A percentile compares a stretch with the other conserved stretches of the same genome.
These are phyloP conservation scores for Lizanozyma gosingica DNA, from an alignment of 1,139 yeast species.

Conservation along the genomic window DNA sequence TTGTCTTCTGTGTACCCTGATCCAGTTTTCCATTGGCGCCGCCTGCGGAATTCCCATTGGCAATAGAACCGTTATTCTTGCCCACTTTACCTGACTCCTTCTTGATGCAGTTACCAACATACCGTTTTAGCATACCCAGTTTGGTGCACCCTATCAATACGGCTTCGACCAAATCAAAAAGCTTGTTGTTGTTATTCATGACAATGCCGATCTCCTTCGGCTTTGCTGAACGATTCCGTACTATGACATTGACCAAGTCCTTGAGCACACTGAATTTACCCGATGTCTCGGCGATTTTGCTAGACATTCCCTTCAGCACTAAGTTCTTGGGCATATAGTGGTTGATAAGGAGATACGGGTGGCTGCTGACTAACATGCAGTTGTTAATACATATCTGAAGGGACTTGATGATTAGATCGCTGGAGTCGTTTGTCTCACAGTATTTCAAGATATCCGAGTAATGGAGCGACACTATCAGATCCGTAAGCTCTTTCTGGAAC, in stretches of 20 bases:
- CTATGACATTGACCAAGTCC: slow-evolving; percentile 43
- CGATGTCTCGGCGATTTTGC: slow-evolving; percentile 67
- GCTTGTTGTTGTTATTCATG: slow-evolving; percentile 27
- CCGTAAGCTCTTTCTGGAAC: slow-evolving; percentile 84
- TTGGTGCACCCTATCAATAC: slow-evolving; percentile 51
- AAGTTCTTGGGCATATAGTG: slow-evolving; percentile 83
- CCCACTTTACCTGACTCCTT: slow-evolving; percentile 26
- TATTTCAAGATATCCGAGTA: slow-evolving; percentile 84
- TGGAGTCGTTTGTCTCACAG: slow-evolving; percentile 57
- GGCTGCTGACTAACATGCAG: slow-evolving; percentile 74
- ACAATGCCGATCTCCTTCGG: slow-evolving; percentile 29
- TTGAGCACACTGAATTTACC: slow-evolving; percentile 73
- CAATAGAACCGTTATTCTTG: slow-evolving; percentile 1
- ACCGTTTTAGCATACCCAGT: neutral
- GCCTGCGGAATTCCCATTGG: slow-evolving; percentile 4
- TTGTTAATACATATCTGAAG: slow-evolving; percentile 66
- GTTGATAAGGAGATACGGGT: slow-evolving; percentile 77
- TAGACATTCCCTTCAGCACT: slow-evolving; percentile 68
- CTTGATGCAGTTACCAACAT: slow-evolving; percentile 13
- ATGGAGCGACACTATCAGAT: slow-evolving; percentile 84
- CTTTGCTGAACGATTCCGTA: slow-evolving; percentile 40
- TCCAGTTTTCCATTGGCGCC: no score
- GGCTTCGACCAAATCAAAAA: slow-evolving; percentile 75
- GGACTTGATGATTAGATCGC: slow-evolving; percentile 57
- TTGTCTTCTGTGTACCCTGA: slow-evolving; percentile 12